Evolutionary conservation across 495 filamentous ascomycete species (phyloP), one percentile per base, ranked within the genome.

Genomic region (Trichoderma gamsii): DNA sequence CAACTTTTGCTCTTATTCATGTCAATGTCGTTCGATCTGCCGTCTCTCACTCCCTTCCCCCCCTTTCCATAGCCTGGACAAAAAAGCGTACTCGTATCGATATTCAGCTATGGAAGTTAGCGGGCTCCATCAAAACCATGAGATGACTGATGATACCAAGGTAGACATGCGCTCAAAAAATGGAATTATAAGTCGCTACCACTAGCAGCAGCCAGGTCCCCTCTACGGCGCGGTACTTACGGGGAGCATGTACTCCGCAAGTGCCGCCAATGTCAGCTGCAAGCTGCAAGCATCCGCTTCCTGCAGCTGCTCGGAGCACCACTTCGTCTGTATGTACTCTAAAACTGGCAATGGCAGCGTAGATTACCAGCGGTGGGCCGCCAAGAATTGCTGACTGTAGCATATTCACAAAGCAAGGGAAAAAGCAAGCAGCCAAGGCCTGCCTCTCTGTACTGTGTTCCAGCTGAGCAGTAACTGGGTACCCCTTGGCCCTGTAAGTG

Each of bases 221-320:
- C 44, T 49, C 44, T 49, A 49, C 44, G 5, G 35, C 35, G 35
- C 8, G 35, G 35, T 38, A 38, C 35, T 38, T 38, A 7, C 8
- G 5, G 35, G 35, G 35, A 38, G 8, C 8, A 9, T 38, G 35
- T 38, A 38, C 35, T 38, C 35, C 35, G 35, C 35, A 38, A 38
- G 35, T 38, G 35, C 35, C 35, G 35, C 35, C 35, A 38, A 4
- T 49, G 44, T n/a, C 44, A n/a, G 44, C 15, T 49, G 44, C n/a
- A 15, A 49, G 44, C 44, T 49, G 51, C 51, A 56, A 56, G 51
- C 51, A 56, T 56, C 23, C 7, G 51, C 23, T 56, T 56, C 51
- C 51, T 56, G 44, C 44, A 49, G 18, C 44, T 5, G 44, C 44
- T n/a, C 44, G 18, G 4, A 49, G 44, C 44, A 38, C 35, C 35